phyloP scores from a whole-genome alignment of 495 filamentous ascomycete genomes.

The Penicillium fimorum region DNA sequence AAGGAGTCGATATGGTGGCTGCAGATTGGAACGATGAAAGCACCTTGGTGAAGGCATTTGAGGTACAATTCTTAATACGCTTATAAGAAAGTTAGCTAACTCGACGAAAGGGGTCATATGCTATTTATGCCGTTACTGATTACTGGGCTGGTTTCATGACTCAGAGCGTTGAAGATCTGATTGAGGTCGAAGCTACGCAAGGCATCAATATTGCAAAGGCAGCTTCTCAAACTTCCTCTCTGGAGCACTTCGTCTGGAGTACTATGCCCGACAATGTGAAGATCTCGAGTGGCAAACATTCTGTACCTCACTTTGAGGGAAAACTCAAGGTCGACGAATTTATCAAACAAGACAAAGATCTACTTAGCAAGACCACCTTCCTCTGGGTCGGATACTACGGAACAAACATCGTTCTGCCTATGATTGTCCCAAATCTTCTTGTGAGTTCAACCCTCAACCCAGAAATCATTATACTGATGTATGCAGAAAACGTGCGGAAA shows the following conservation, averaged over 20 bases:
- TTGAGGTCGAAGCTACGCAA: conserved; percentile 16
- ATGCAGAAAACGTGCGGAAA: conserved; percentile 21
- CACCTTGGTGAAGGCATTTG: conserved; percentile 43
- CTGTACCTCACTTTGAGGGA: conserved; percentile 31
- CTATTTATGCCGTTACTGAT: conserved; percentile 52
- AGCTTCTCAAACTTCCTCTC: conserved; percentile 20
- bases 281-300: conserved; percentile 17
- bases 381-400: conserved; percentile 20
- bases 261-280: conserved; percentile 23
- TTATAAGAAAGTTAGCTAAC: not conserved
- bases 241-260: conserved; percentile 31
- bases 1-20: conserved; percentile 45
- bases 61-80: conserved; percentile 5
- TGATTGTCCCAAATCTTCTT: not conserved
- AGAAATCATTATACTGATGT: not conserved
- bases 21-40: conserved; percentile 44
- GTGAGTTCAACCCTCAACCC: not conserved
- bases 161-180: conserved; percentile 5
- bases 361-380: conserved; percentile 33
- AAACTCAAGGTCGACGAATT: conserved; percentile 28
- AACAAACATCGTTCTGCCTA: conserved; percentile 14
- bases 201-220: conserved; percentile 30
- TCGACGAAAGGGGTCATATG: conserved; percentile 31
- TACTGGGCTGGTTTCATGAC: conserved; percentile 40
- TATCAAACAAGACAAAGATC: conserved; percentile 21